phyloP scores from a whole-genome alignment of 140 eudicot species.

The Stevia rebaudiana region DNA sequence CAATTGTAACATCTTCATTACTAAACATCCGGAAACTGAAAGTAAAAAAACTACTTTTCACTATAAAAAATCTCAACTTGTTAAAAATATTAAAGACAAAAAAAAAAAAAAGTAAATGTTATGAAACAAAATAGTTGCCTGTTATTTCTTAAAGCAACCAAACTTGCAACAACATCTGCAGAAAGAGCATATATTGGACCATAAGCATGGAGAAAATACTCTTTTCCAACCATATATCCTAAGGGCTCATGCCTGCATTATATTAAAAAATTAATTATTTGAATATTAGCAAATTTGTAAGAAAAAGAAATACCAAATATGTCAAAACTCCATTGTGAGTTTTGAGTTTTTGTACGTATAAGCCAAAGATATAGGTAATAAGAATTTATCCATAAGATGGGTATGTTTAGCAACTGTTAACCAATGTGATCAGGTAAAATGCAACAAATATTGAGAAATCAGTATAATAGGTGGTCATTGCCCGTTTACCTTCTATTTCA shows the following conservation, averaged over 20 bases:
- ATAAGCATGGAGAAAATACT: constrained; percentile 96
- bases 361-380: neutral
- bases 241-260: constrained; percentile 81
- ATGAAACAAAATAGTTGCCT: constrained; percentile 39
- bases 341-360: neutral
- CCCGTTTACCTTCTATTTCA: too few species aligned
- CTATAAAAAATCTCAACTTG: neutral
- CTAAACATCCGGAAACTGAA: constrained; percentile 92
- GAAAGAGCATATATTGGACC: constrained; percentile 97
- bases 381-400: neutral
- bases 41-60: neutral
- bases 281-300: neutral
- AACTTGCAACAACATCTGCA: constrained; percentile 75
- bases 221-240: constrained; percentile 70
- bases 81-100: neutral
- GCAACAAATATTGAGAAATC: too few species aligned
- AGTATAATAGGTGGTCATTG: too few species aligned
- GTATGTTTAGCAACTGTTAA: neutral
- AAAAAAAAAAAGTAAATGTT: neutral
- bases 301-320: neutral
- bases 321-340: neutral
- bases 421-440: neutral
- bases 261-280: neutral
- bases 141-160: constrained; percentile 74
- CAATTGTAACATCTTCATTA: constrained; percentile 91